Conservation (phyloP, 495 filamentous ascomycete genomes). For the Penicillium argentinense region DNA sequence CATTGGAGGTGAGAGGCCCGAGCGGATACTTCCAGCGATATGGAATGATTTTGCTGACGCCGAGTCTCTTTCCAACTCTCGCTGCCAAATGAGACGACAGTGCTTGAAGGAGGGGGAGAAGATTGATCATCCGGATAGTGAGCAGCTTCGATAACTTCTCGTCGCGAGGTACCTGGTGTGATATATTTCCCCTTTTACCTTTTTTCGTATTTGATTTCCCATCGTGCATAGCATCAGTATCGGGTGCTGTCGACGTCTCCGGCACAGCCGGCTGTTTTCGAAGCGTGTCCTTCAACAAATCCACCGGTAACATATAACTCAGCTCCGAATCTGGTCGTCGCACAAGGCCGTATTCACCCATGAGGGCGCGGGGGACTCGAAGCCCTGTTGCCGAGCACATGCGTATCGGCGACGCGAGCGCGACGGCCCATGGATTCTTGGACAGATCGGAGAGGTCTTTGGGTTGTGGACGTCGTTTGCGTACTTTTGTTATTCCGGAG, state of each 20-base stretch:
- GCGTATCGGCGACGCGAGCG: conserved; percentile 66
- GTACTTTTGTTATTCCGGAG: conserved; percentile 26
- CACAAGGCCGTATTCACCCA: conserved; percentile 61
- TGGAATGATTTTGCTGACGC: conserved; percentile 28
- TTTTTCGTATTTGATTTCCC: too few species aligned
- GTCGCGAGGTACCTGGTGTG: not conserved
- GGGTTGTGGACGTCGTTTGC: conserved; percentile 39
- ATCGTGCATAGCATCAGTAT: too few species aligned
- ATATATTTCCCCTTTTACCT: too few species aligned
- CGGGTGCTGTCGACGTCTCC: not conserved
- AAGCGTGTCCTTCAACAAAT: conserved; percentile 37
- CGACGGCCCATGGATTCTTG: conserved; percentile 46
- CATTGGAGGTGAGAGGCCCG: conserved; percentile 24
- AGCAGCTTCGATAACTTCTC: not conserved
- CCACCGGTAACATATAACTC: conserved; percentile 61
- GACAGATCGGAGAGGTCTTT: conserved; percentile 36
- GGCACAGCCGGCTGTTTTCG: not conserved
- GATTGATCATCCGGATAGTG: conserved; percentile 30
- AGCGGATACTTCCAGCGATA: conserved; percentile 38
- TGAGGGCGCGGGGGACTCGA: conserved; percentile 60
- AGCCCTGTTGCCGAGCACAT: conserved; percentile 56
- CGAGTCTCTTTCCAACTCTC: conserved; percentile 13
- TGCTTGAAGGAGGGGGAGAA: conserved; percentile 24
- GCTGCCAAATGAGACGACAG: conserved; percentile 10
- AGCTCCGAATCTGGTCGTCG: conserved; percentile 53